Conservation (phyloP, 305 asterid genomes). For the Andrographis paniculata region DNA sequence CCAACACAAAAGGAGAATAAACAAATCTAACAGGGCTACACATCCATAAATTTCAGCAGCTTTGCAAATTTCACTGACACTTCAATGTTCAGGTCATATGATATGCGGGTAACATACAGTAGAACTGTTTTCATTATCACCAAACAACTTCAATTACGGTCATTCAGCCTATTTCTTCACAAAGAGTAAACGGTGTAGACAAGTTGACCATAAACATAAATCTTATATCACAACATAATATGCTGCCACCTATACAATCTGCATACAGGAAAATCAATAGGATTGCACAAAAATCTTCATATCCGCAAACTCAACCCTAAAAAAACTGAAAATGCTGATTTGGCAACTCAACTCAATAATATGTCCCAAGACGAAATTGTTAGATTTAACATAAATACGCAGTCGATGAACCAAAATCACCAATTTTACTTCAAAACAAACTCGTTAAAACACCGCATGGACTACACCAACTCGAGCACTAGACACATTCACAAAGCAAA, state of each 20-base stretch:
- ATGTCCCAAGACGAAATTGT: slow-evolving; percentile 1
- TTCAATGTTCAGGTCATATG: too few species aligned
- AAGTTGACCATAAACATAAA: slow-evolving; percentile 4
- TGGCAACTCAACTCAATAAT: slow-evolving; percentile 8
- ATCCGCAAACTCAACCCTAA: slow-evolving; percentile 2
- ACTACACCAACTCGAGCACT: neutral
- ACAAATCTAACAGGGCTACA: slow-evolving; percentile 1
- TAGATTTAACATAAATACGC: slow-evolving; percentile 12
- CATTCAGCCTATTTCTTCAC: slow-evolving; percentile 1
- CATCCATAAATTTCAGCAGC: neutral
- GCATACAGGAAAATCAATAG: neutral
- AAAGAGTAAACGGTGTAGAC: neutral
- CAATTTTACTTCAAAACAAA: neutral
- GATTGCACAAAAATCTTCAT: neutral
- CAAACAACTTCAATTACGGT: neutral
- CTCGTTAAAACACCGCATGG: slow-evolving; percentile 1
- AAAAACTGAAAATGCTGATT: too few species aligned
- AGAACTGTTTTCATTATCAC: neutral
- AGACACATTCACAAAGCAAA: slow-evolving; percentile 1
- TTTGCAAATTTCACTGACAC: too few species aligned
- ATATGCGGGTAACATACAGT: neutral
- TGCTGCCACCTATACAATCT: neutral
- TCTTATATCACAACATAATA: neutral
- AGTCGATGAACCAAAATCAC: neutral
- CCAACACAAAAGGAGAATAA: neutral